Conservation (phyloP, 495 filamentous ascomycete species). For the Penicillium argentinense region DNA sequence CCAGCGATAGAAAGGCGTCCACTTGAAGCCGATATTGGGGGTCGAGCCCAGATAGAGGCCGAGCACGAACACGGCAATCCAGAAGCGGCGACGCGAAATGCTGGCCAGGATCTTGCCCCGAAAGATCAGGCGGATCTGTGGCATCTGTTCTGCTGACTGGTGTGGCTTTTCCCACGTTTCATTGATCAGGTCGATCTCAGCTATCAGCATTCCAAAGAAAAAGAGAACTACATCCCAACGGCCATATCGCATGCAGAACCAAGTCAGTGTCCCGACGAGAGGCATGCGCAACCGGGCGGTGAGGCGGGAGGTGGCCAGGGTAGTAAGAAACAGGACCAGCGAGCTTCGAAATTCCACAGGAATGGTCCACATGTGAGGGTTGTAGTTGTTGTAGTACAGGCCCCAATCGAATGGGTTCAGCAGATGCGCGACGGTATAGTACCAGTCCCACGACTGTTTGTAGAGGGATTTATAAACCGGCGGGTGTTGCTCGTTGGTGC, state of each 20-base stretch:
- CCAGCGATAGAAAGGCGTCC: conserved; percentile 48
- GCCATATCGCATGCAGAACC: conserved; percentile 57
- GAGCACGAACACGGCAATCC: conserved; percentile 48
- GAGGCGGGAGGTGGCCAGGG: conserved; percentile 55
- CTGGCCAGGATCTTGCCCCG: conserved; percentile 33
- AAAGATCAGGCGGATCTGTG: conserved; percentile 19
- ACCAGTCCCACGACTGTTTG: conserved; percentile 49
- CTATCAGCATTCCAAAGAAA: conserved; percentile 57
- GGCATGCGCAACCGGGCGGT: conserved; percentile 45
- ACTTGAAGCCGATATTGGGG: conserved; percentile 44
- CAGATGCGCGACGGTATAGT: conserved; percentile 46
- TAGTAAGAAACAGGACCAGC: conserved; percentile 61
- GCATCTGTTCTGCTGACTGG: conserved; percentile 14
- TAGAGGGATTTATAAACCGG: conserved; percentile 44
- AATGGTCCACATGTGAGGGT: conserved; percentile 73
- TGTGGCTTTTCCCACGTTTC: conserved; percentile 35
- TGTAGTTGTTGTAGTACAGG: conserved; percentile 56
- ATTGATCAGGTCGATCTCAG: conserved; percentile 56
- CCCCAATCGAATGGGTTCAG: conserved; percentile 57
- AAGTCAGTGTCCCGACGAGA: conserved; percentile 43
- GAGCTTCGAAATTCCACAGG: conserved; percentile 67
- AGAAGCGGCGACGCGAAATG: conserved; percentile 50
- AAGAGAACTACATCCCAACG: conserved; percentile 63
- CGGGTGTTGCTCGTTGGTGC: conserved; percentile 49
- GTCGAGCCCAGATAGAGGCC: conserved; percentile 46